Base-by-base conservation (phyloP, 208 protist genomes). In the Angomonas desouzai region DNA sequence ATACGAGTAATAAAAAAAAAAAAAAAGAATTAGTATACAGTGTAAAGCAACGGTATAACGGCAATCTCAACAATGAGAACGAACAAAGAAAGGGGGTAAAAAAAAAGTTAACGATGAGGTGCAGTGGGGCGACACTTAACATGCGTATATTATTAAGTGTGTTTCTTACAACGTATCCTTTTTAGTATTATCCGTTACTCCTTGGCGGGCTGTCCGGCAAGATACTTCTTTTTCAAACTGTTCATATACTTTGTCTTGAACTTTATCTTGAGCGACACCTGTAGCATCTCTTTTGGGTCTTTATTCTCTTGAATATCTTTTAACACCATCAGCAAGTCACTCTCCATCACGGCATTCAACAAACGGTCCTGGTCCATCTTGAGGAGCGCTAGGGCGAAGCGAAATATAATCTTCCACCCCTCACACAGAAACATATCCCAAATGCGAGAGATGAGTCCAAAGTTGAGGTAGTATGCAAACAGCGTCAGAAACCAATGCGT, bases 381-480 rank as follows among this genome's bases (percentile, higher is more conserved):
- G 28, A 97, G 61, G n/a, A 97, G 68, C 27, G 81, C 75, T 16
- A 97, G 67, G 0, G 87, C 87, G 20, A 95, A 64, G 43, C 91
- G 89, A 67, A 82, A 92, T 20, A 97, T 87, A 36, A 87, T 73
- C 63, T 97, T 97, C 89, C 91, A 97, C 29, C 91, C 91, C 68
- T 97, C 91, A 61, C 83, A 93, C 63, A 97, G 59, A 66, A 97
- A 97, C 81, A 92, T 91, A 72, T 97, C 91, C 87, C 88, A 94
- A 33, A 97, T 91, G 45, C 88, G 85, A 13, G 71, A 83, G 34
- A 94, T 64, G 11, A 96, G 72, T 43, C 58, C 57, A 65, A 92
- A 92, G 60, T 86, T 89, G 34, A 97, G 73, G 62, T 90, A 61
- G 66, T 94, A 92, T 18, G 86, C 77, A 62, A 94, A 97, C 20